Base-by-base conservation (phyloP, 345 rosid genomes). In the Camelina laxa region DNA sequence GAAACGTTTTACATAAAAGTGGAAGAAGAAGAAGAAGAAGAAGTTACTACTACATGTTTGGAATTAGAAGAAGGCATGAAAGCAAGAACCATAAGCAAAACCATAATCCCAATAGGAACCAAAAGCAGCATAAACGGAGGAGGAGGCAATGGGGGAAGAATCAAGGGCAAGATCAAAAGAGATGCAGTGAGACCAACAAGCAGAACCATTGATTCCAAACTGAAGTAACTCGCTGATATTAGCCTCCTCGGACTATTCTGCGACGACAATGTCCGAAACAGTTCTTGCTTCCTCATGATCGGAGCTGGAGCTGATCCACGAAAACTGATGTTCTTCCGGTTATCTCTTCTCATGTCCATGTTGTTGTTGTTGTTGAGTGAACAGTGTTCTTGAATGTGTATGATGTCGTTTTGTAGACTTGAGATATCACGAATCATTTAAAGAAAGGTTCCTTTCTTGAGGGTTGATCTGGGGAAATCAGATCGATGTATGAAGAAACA, bases 121-220 rank as follows among this genome's bases (percentile, higher is more conserved):
- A 91, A 67, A 44, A 91, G 93, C 72, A 91, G 47, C 92, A 89
- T 65, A 55, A 88, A 88, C 0, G 97, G 97, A 2, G 97, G 97
- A 0, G 93, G 97, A 20, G 96, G 96, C 84, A 91, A 74, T 3
- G 96, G 97, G 0, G 96, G 96, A 5, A 91, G 89, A 22, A 91
- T 72, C 85, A 91, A 60, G 1, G 97, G 97, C n/a, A 91, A 84
- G 62, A 91, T 80, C 83, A 91, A 79, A 67, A 91, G 75, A 0
- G 90, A 89, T 6, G 83, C 90, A 4, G 97, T 89, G 15, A 91
- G 80, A 69, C 90, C 81, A 13, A 86, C 33, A 42, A 91, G 84
- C 54, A 89, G 12, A 48, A 85, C 67, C 77, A 87, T 61, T 10
- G 97, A 85, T 20, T 85, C 88, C 77, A 88, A 36, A 82, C 93